These are phyloP conservation scores for Teratosphaeriaceae sp. DNA, from an alignment of 2,329 filamentous ascomycete species.

Conservation along the genomic window DNA sequence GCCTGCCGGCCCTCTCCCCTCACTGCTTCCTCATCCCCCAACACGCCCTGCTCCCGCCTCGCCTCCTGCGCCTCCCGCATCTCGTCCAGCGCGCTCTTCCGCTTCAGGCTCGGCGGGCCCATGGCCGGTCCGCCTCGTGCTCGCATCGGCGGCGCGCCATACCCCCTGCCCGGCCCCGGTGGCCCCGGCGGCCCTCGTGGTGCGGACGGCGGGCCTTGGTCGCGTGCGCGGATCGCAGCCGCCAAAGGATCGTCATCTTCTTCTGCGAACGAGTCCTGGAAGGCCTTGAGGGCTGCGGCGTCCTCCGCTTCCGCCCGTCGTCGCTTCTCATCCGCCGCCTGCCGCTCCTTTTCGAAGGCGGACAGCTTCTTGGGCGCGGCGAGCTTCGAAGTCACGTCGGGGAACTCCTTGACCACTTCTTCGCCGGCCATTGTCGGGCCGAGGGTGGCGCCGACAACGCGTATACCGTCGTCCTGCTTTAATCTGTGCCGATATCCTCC, in stretches of 20 bases:
- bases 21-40: not conserved
- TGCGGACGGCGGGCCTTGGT: constrained; percentile 31
- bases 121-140: constrained; percentile 44
- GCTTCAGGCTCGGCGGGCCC: constrained; percentile 25
- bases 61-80: constrained; percentile 25
- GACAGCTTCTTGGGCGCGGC: constrained; percentile 72
- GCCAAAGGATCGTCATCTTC: constrained; percentile 36
- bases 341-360: constrained; percentile 79
- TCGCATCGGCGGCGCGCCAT: constrained; percentile 23
- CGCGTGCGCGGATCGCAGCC: not conserved
- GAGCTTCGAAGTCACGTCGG: constrained; percentile 69
- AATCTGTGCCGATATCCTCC: too few species aligned
- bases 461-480: too few species aligned
- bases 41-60: constrained; percentile 16
- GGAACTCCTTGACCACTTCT: constrained; percentile 46
- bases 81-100: constrained; percentile 28
- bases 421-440: constrained; percentile 16
- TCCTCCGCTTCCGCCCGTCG: constrained; percentile 79
- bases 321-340: constrained; percentile 83
- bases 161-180: constrained; percentile 10
- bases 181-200: too few species aligned
- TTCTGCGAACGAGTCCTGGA: constrained; percentile 70
- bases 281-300: constrained; percentile 78
- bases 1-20: constrained; percentile 7
- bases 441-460: too few species aligned